phyloP scores from a whole-genome alignment of 2,329 filamentous ascomycete genomes.

The Clarireedia monteithiana region DNA sequence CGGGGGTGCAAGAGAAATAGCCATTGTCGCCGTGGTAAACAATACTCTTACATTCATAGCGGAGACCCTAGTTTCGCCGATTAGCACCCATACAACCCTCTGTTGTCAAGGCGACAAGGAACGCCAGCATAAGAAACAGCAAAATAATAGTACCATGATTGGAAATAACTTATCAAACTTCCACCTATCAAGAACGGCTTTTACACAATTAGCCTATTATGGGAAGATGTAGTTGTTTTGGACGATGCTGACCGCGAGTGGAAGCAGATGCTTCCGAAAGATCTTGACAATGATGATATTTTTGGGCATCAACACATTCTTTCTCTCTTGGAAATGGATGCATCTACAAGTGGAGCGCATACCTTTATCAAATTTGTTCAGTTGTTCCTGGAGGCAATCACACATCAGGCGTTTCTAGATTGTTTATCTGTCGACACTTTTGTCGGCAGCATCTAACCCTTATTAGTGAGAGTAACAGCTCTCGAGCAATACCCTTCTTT shows the following conservation, averaged over 20 bases:
- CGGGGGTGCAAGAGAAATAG: conserved; percentile 8
- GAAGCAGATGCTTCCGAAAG: conserved; percentile 13
- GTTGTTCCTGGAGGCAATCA: no score
- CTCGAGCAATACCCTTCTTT: no score
- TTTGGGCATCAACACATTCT: background rate
- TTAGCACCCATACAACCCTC: background rate
- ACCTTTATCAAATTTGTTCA: background rate
- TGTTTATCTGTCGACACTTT: no score
- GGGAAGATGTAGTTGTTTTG: conserved; percentile 12
- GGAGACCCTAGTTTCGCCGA: background rate
- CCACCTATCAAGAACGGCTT: conserved; percentile 9
- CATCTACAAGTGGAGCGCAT: background rate
- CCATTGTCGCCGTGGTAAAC: conserved; percentile 5
- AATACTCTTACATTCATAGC: conserved; percentile 10
- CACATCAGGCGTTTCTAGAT: no score
- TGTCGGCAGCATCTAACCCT: no score
- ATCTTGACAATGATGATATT: conserved; percentile 12
- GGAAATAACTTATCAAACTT: conserved; percentile 13
- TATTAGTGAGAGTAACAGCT: no score
- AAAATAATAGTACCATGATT: conserved; percentile 11
- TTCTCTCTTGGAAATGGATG: no score
- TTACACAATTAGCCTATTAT: conserved; percentile 9
- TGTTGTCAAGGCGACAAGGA: conserved; percentile 1
- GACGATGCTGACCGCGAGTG: conserved; percentile 9
- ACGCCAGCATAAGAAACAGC: conserved; percentile 11